Conservation (phyloP, 1,284 basidiomycete species). For the Trichosporon faecale region DNA sequence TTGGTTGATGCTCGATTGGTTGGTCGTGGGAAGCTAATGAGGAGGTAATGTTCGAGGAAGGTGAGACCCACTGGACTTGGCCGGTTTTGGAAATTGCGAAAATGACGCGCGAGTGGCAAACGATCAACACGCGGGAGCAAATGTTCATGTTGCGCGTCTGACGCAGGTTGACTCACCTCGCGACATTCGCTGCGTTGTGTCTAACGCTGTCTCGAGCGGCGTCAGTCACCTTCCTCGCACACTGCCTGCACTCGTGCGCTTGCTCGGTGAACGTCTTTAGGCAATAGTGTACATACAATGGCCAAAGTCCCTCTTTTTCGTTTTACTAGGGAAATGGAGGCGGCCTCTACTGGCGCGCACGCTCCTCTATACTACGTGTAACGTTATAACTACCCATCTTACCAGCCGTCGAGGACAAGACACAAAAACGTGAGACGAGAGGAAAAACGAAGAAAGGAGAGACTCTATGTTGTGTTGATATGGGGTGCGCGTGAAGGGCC, state of each 20-base stretch:
- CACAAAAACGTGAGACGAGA: not conserved
- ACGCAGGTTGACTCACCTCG: not conserved
- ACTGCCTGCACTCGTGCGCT: not conserved
- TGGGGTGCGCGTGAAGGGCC: not conserved
- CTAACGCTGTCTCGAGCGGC: too few relatives aligned
- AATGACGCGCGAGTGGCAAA: slow-evolving; percentile 11
- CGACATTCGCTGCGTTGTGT: not conserved
- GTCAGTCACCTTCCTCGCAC: not conserved
- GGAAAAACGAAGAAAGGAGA: slow-evolving; percentile 10
- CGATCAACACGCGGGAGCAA: not conserved
- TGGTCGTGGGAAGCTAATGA: not conserved
- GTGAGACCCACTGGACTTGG: not conserved
- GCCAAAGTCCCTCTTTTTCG: slow-evolving; percentile 10
- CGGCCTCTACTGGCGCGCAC: not conserved
- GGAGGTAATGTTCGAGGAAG: not conserved
- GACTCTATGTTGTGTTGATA: slow-evolving; percentile 2
- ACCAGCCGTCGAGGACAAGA: not conserved
- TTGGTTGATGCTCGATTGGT: not conserved
- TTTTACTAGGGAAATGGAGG: slow-evolving; percentile 4
- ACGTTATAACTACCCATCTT: slow-evolving; percentile 3
- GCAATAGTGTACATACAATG: slow-evolving; percentile 10
- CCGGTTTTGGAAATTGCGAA: slow-evolving; percentile 3
- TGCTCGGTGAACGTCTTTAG: not conserved
- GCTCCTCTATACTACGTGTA: slow-evolving; percentile 10
- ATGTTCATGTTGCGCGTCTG: not conserved